A percentile compares a stretch with the other conserved stretches of the same genome.
Evolutionary conservation across 192 early-diverging fungal species (phyloP).

Genomic region (Coemansia sp.): DNA sequence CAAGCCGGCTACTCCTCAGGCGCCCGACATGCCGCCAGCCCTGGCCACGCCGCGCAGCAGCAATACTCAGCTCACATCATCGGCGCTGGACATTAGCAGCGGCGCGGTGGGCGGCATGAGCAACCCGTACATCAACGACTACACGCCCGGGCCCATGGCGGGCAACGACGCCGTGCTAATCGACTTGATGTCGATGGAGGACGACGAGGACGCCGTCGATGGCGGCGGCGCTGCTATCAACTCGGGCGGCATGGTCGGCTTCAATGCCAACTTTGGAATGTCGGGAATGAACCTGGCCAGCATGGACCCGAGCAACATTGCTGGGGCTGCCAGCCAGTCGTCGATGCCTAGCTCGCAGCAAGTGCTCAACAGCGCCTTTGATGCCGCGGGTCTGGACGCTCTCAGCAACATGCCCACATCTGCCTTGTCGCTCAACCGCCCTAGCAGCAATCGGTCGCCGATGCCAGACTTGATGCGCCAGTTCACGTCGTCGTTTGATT

Average conservation of each 20-base stretch:
- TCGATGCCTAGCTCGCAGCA: slow-evolving; percentile 33
- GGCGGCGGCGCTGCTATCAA: slow-evolving; percentile 20
- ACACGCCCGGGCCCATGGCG: slow-evolving; percentile 26
- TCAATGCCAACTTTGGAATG: slow-evolving; percentile 50
- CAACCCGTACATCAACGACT: slow-evolving; percentile 53
- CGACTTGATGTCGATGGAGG: slow-evolving; percentile 53
- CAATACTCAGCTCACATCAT: slow-evolving; percentile 38
- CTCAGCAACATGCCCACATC: slow-evolving; percentile 35
- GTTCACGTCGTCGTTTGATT: slow-evolving; percentile 48
- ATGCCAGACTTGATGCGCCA: slow-evolving; percentile 40
- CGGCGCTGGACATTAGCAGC: slow-evolving; percentile 30
- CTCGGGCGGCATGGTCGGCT: slow-evolving; percentile 52
- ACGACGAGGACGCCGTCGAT: slow-evolving; percentile 36
- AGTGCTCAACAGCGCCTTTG: slow-evolving; percentile 49
- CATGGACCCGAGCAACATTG: slow-evolving; percentile 5
- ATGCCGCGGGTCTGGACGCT: slow-evolving; percentile 48
- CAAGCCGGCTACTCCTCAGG: slow-evolving; percentile 6
- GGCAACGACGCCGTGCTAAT: slow-evolving; percentile 45
- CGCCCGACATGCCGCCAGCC: not conserved
- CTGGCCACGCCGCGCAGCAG: slow-evolving; percentile 16
- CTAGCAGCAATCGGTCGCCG: slow-evolving; percentile 20
- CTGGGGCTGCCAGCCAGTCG: not conserved
- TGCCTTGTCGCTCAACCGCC: slow-evolving; percentile 10
- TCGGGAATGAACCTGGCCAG: slow-evolving; percentile 44
- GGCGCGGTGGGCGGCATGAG: slow-evolving; percentile 30